These are phyloP conservation scores for Leccinum obscurum DNA, from an alignment of 768 basidiomycete genomes.

Conservation along the genomic window DNA sequence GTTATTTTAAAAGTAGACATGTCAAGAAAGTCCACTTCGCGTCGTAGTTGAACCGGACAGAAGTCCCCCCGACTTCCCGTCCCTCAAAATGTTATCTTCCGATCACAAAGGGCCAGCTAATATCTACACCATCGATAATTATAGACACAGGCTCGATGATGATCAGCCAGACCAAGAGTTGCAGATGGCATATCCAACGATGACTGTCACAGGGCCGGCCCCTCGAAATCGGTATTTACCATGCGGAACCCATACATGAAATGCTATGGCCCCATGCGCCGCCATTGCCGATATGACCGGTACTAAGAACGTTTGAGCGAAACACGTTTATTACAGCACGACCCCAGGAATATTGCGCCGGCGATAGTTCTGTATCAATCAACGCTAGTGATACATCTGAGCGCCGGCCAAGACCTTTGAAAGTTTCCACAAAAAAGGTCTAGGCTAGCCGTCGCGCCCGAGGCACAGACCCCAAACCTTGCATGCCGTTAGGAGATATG, in stretches of 20 bases:
- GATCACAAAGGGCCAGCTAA: background rate
- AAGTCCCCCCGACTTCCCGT: background rate
- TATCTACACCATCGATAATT: background rate
- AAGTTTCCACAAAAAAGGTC: background rate
- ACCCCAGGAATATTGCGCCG: background rate
- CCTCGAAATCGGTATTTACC: background rate
- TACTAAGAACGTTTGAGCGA: background rate
- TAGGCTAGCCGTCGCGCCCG: background rate
- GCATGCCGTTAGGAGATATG: too few species aligned
- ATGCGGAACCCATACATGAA: background rate
- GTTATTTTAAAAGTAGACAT: background rate
- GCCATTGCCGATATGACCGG: background rate
- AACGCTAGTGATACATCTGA: too few species aligned
- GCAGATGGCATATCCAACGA: background rate
- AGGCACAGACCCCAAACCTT: background rate
- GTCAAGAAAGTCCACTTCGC: background rate
- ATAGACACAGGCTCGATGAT: background rate
- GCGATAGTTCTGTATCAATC: too few species aligned
- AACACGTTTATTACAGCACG: too few species aligned
- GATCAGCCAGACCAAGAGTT: background rate
- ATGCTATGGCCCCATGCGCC: background rate
- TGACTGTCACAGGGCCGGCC: background rate
- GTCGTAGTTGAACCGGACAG: too few species aligned
- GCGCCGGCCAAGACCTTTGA: too few species aligned
- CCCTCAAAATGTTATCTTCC: background rate